Evolutionary conservation across 2,329 filamentous ascomycete genomes (phyloP).

Genomic region (Emericellopsis atlantica): DNA sequence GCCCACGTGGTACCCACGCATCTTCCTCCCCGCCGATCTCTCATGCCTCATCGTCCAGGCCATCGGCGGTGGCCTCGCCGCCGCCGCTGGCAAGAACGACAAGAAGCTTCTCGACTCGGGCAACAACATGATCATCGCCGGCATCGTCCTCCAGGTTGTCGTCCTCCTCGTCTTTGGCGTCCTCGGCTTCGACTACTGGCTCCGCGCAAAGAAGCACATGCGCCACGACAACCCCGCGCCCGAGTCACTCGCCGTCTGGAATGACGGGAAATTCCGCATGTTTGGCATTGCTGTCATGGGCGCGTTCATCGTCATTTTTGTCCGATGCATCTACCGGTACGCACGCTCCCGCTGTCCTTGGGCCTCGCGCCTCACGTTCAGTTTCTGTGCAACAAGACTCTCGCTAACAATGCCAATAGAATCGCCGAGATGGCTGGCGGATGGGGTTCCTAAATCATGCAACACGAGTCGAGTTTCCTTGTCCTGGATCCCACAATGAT

Average conservation of each 20-base stretch:
- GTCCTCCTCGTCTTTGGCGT: slow-evolving; percentile 33
- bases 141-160: slow-evolving; percentile 39
- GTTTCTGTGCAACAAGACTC: too few species aligned
- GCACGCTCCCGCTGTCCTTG: slow-evolving; percentile 7
- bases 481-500: slow-evolving; percentile 41
- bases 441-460: slow-evolving; percentile 52
- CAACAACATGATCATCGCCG: slow-evolving; percentile 40
- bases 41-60: slow-evolving; percentile 47
- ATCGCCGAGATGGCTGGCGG: slow-evolving; percentile 52
- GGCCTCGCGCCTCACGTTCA: too few species aligned
- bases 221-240: slow-evolving; percentile 13
- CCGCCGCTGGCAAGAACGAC: slow-evolving; percentile 28
- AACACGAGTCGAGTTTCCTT: slow-evolving; percentile 46
- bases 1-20: slow-evolving; percentile 37
- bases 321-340: slow-evolving; percentile 42
- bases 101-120: slow-evolving; percentile 26
- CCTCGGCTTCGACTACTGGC: slow-evolving; percentile 29
- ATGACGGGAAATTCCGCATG: slow-evolving; percentile 24
- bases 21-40: slow-evolving; percentile 48
- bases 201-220: slow-evolving; percentile 27
- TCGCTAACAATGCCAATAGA: slow-evolving; percentile 15
- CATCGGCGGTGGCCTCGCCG: slow-evolving; percentile 42
- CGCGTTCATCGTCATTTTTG: slow-evolving; percentile 31
- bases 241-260: slow-evolving; percentile 25
- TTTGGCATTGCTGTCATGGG: slow-evolving; percentile 30